Percentiles rank a stretch among this genome's conserved stretches.
phyloP scores from a whole-genome alignment of 139 green algal genomes.

The Volvox reticuliferus region DNA sequence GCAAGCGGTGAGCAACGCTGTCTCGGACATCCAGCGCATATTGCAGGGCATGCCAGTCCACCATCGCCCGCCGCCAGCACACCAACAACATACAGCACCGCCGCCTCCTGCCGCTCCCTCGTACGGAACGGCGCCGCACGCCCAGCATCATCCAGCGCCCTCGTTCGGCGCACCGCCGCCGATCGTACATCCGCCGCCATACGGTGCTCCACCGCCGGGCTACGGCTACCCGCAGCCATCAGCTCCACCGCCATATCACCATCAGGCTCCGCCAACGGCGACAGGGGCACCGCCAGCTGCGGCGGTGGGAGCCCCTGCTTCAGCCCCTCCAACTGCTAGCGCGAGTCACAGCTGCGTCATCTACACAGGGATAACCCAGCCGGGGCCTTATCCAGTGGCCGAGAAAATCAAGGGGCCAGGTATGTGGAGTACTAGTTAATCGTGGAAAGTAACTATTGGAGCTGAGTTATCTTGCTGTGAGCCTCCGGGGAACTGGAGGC shows the following conservation, averaged over 20 bases:
- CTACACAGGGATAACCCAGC: slow-evolving; percentile 59
- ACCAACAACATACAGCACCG: neutral
- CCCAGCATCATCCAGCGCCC: neutral
- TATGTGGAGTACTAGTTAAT: neutral
- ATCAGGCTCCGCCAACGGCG: neutral
- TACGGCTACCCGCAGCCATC: slow-evolving; percentile 9
- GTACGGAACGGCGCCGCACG: neutral
- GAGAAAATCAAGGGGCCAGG: slow-evolving; percentile 59
- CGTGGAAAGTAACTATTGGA: too few relatives aligned
- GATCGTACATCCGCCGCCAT: too few relatives aligned
- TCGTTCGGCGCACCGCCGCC: neutral
- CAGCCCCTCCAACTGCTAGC: neutral
- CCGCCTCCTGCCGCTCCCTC: neutral
- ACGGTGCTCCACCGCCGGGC: neutral
- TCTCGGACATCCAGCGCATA: slow-evolving; percentile 55
- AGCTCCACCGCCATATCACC: neutral
- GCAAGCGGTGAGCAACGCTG: slow-evolving; percentile 59
- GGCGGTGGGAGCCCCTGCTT: neutral
- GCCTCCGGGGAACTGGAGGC: too few relatives aligned
- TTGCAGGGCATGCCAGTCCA: slow-evolving; percentile 48
- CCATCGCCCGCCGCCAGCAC: neutral
- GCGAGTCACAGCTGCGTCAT: slow-evolving; percentile 23
- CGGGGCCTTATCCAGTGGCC: slow-evolving; percentile 53
- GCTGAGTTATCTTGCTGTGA: too few relatives aligned
- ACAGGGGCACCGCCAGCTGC: neutral